Percentiles rank a stretch among this genome's conserved stretches.
Conservation (phyloP, 2,329 filamentous ascomycete species). For the Daldinia sp. region DNA sequence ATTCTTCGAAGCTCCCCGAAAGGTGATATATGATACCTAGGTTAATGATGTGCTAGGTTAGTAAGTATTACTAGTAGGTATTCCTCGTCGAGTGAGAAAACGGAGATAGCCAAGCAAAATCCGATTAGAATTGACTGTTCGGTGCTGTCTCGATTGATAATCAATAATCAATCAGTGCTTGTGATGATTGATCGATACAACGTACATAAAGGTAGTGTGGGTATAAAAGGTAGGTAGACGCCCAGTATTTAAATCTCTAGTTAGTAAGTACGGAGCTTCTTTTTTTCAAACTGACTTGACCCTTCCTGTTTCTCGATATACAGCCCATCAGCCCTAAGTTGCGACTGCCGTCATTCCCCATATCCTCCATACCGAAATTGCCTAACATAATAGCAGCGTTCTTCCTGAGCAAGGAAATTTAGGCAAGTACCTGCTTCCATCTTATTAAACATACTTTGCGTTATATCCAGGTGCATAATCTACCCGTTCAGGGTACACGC, state of each 20-base stretch:
- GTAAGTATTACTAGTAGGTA: not conserved
- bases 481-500: too few relatives aligned
- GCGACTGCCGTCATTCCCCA: not conserved
- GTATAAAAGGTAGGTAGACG: too few relatives aligned
- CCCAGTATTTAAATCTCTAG: not conserved
- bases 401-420: not conserved
- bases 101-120: not conserved
- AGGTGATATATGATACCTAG: not conserved
- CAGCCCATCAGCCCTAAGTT: not conserved
- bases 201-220: not conserved
- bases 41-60: too few relatives aligned
- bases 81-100: not conserved
- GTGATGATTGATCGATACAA: not conserved
- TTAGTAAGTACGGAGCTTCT: not conserved
- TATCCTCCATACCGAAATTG: not conserved
- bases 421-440: not conserved
- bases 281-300: not conserved
- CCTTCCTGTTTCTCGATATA: not conserved
- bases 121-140: not conserved
- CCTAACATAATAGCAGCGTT: not conserved
- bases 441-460: not conserved
- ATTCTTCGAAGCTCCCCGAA: not conserved
- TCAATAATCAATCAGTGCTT: not conserved
- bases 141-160: not conserved
- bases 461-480: not conserved